These are phyloP conservation scores for Dioscorea cayenensis DNA, from an alignment of 116 monocot species.

Conservation along the genomic window DNA sequence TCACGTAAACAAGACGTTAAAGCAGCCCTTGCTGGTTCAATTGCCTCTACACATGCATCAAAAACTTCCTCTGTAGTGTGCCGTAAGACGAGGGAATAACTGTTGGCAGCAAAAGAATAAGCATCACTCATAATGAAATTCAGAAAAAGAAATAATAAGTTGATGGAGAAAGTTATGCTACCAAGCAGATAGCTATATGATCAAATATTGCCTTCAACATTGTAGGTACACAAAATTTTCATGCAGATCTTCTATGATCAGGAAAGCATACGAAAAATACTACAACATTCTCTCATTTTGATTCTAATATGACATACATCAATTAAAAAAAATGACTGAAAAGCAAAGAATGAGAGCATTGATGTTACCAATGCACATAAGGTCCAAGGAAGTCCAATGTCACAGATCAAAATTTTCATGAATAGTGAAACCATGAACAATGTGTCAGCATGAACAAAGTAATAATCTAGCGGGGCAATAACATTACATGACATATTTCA, in stretches of 20 bases:
- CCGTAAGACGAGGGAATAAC: slow-evolving; percentile 83
- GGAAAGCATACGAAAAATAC: too few relatives aligned
- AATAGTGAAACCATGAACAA: not conserved
- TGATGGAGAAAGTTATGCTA: not conserved
- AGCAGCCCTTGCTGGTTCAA: slow-evolving; percentile 57
- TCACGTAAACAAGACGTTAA: slow-evolving; percentile 38
- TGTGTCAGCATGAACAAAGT: not conserved
- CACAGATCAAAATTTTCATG: not conserved
- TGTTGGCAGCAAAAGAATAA: slow-evolving; percentile 20
- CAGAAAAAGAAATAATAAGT: not conserved
- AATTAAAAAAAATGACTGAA: not conserved
- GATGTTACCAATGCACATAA: too few relatives aligned
- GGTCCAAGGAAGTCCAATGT: too few relatives aligned
- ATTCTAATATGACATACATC: not conserved
- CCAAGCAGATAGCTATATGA: not conserved
- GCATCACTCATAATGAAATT: not conserved
- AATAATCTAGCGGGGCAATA: not conserved
- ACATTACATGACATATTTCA: not conserved
- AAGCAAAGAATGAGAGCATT: too few relatives aligned
- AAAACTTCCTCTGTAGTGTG: slow-evolving; percentile 91
- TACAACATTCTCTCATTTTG: not conserved
- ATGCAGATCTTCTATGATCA: too few relatives aligned
- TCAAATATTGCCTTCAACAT: not conserved
- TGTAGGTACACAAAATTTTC: not conserved
- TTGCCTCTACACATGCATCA: slow-evolving; percentile 71